Evolutionary conservation across 2,329 filamentous ascomycete genomes (phyloP).

Genomic region (Sclerotinia minor): DNA sequence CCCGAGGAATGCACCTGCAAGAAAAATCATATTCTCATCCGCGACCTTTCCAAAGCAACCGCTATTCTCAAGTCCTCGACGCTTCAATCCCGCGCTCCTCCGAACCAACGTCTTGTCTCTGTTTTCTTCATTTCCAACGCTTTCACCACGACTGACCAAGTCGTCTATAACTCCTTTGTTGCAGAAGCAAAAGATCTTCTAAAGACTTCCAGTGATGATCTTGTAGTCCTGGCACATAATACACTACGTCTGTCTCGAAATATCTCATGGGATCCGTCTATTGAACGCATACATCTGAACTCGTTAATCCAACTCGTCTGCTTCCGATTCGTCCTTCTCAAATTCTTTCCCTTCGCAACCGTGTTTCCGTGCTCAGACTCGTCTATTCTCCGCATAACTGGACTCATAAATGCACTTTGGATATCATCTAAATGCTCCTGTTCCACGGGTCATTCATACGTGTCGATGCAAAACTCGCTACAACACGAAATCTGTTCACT

Average conservation of each 20-base stretch:
- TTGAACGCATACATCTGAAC: background rate
- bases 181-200: background rate
- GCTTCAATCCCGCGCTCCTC: conserved; percentile 10
- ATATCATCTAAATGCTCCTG: conserved; percentile 19
- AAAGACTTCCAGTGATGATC: background rate
- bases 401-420: conserved; percentile 21
- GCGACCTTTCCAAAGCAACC: background rate
- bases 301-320: conserved; percentile 17
- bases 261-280: background rate
- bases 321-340: conserved; percentile 16
- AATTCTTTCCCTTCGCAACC: background rate
- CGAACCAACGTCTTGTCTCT: conserved; percentile 13
- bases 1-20: background rate
- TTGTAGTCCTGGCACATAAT: background rate
- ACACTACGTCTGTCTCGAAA: background rate
- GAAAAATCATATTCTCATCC: background rate
- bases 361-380: background rate
- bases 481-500: background rate
- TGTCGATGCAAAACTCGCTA: background rate
- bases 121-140: conserved; percentile 19
- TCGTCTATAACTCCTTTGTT: background rate
- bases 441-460: background rate
- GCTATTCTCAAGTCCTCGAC: background rate
- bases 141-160: conserved; percentile 14
- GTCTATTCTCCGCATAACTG: conserved; percentile 1